Conservation (phyloP, 768 basidiomycete genomes). For the Calvatia gigantea region DNA sequence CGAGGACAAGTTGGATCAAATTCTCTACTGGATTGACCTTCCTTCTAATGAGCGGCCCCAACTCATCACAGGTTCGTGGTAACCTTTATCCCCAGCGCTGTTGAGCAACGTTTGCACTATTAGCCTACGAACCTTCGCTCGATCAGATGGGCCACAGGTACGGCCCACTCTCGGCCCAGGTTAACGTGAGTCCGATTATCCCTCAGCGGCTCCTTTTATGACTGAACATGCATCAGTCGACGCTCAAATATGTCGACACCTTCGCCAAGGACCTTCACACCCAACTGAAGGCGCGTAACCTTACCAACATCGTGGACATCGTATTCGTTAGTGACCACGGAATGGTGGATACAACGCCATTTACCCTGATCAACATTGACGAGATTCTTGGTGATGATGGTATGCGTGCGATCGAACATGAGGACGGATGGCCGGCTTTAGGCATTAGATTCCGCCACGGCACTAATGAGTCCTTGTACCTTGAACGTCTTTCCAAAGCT, state of each 20-base stretch:
- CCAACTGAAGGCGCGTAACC: slow-evolving; percentile 63
- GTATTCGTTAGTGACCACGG: slow-evolving; percentile 90
- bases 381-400: slow-evolving; percentile 71
- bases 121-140: slow-evolving; percentile 81
- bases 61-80: slow-evolving; percentile 60
- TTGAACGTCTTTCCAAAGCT: slow-evolving; percentile 51
- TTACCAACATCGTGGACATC: slow-evolving; percentile 81
- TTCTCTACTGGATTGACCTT: slow-evolving; percentile 81
- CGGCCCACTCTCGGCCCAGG: slow-evolving; percentile 64
- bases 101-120: too few relatives aligned
- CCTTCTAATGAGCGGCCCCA: slow-evolving; percentile 70
- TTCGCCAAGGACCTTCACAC: slow-evolving; percentile 72
- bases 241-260: slow-evolving; percentile 62
- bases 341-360: slow-evolving; percentile 87
- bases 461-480: slow-evolving; percentile 55
- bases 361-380: slow-evolving; percentile 74
- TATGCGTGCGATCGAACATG: slow-evolving; percentile 57
- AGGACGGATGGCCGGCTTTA: slow-evolving; percentile 90
- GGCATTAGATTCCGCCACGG: slow-evolving; percentile 69
- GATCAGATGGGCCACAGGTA: slow-evolving; percentile 81
- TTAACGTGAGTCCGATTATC: slow-evolving; percentile 49
- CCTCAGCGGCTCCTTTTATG: background rate
- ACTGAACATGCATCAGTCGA: slow-evolving; percentile 38
- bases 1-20: slow-evolving; percentile 68
- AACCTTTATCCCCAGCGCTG: too few relatives aligned